A percentile compares a stretch with the other conserved stretches of the same genome.
Evolutionary conservation across 495 filamentous ascomycete genomes (phyloP).

Genomic region (Hyaloscypha hepaticicola): DNA sequence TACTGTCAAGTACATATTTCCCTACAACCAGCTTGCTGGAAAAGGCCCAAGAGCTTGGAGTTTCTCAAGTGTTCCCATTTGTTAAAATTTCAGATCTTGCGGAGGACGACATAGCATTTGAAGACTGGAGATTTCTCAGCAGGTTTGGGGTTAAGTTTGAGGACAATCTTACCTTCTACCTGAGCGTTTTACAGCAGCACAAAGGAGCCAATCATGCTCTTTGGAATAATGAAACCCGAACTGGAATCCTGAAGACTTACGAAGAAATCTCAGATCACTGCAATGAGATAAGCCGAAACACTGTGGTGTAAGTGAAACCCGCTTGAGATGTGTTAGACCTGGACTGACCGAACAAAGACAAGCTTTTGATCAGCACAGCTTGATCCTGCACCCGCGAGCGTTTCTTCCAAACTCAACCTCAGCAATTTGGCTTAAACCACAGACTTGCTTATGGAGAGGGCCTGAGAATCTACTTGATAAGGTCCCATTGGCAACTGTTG

Average conservation of each 20-base stretch:
- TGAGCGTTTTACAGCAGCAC: slow-evolving; percentile 14
- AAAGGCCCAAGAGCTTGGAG: slow-evolving; percentile 10
- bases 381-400: slow-evolving; percentile 11
- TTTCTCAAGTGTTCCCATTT: slow-evolving; percentile 16
- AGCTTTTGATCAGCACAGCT: neutral
- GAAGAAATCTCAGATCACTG: slow-evolving; percentile 13
- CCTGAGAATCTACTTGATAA: slow-evolving; percentile 19
- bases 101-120: neutral
- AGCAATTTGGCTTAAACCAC: slow-evolving; percentile 7
- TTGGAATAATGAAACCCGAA: slow-evolving; percentile 6
- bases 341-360: slow-evolving; percentile 3
- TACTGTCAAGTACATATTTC: slow-evolving; percentile 7
- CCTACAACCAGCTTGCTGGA: slow-evolving; percentile 3
- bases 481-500: neutral
- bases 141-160: slow-evolving; percentile 17
- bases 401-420: neutral
- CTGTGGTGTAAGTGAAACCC: slow-evolving; percentile 7
- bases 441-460: slow-evolving; percentile 14
- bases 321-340: neutral
- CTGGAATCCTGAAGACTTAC: slow-evolving; percentile 16
- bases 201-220: neutral
- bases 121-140: slow-evolving; percentile 21
- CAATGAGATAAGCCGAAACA: slow-evolving; percentile 4
- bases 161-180: slow-evolving; percentile 11
- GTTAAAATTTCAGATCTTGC: neutral